Evolutionary conservation across 2,329 filamentous ascomycete genomes (phyloP).

Genomic region (Cladophialophora immunda): DNA sequence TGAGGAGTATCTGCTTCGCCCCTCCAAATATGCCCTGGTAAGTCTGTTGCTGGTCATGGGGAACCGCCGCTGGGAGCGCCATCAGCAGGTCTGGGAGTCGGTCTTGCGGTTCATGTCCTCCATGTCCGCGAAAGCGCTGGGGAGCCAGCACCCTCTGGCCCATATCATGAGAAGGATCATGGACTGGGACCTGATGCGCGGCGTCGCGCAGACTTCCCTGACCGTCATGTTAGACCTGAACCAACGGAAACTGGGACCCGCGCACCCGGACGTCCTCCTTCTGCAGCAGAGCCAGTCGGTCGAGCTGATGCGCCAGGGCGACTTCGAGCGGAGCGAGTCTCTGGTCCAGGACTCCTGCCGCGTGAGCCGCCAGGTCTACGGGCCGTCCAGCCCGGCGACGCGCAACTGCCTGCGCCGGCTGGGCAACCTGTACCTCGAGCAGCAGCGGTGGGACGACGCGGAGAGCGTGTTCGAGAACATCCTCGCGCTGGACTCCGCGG

Average conservation of each 20-base stretch:
- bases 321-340: constrained; percentile 3
- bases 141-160: constrained; percentile 2
- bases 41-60: constrained; percentile 15
- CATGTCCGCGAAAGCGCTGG: constrained; percentile 10
- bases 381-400: constrained; percentile 1
- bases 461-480: constrained; percentile 7
- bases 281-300: constrained; percentile 8
- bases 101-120: constrained; percentile 15
- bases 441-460: constrained; percentile 14
- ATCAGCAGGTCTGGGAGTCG: constrained; percentile 10
- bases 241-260: not conserved
- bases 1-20: constrained; percentile 9
- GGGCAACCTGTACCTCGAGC: constrained; percentile 18
- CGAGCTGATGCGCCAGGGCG: constrained; percentile 15
- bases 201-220: not conserved
- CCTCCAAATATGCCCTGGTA: not conserved
- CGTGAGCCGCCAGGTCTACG: not conserved
- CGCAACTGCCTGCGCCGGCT: constrained; percentile 16
- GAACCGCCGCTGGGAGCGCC: constrained; percentile 16
- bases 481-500: constrained; percentile 7
- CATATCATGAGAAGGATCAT: not conserved
- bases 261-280: constrained; percentile 2
- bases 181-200: constrained; percentile 9
- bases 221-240: constrained; percentile 3
- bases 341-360: constrained; percentile 2